Percentiles rank a stretch among this genome's conserved stretches.
phyloP scores from a whole-genome alignment of 225 moss, liverwort and hornwort species.

The Sphagnum tenellum region DNA sequence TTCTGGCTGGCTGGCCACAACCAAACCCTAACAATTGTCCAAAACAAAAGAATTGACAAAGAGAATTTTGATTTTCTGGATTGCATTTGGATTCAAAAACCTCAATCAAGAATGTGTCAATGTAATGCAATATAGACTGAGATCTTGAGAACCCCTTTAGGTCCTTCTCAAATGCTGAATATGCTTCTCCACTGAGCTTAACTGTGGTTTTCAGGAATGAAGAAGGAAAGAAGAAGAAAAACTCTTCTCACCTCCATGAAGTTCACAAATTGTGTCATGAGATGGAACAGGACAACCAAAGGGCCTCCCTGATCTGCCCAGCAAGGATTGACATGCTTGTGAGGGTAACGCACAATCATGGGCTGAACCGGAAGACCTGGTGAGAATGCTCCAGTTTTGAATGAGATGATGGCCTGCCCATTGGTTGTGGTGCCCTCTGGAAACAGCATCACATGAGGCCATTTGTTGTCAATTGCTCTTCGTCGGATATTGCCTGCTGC shows the following conservation, averaged over 20 bases:
- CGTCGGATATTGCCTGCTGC: slow-evolving; percentile 40
- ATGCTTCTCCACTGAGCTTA: no score
- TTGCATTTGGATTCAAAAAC: no score
- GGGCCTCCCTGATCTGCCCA: slow-evolving; percentile 60
- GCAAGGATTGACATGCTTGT: slow-evolving; percentile 53
- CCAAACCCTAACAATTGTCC: no score
- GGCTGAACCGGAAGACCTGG: slow-evolving; percentile 52
- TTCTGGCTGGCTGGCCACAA: no score
- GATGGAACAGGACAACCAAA: slow-evolving; percentile 40
- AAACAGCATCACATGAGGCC: slow-evolving; percentile 54
- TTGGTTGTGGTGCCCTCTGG: slow-evolving; percentile 62
- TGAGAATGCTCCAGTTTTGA: slow-evolving; percentile 52
- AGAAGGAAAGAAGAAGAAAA: background rate
- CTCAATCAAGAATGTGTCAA: no score
- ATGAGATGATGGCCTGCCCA: slow-evolving; percentile 43
- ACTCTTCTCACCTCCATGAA: slow-evolving; percentile 35
- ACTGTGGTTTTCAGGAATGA: no score
- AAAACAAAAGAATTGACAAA: no score
- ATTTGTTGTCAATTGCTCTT: slow-evolving; percentile 50
- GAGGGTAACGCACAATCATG: slow-evolving; percentile 39
- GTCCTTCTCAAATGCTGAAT: no score
- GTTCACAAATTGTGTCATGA: slow-evolving; percentile 59
- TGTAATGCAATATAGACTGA: no score
- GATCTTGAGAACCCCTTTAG: no score
- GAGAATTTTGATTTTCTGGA: no score